Percentiles rank a stretch among this genome's conserved stretches.
Conservation (phyloP, 768 basidiomycete genomes). For the Dacryopinax spathularia region DNA sequence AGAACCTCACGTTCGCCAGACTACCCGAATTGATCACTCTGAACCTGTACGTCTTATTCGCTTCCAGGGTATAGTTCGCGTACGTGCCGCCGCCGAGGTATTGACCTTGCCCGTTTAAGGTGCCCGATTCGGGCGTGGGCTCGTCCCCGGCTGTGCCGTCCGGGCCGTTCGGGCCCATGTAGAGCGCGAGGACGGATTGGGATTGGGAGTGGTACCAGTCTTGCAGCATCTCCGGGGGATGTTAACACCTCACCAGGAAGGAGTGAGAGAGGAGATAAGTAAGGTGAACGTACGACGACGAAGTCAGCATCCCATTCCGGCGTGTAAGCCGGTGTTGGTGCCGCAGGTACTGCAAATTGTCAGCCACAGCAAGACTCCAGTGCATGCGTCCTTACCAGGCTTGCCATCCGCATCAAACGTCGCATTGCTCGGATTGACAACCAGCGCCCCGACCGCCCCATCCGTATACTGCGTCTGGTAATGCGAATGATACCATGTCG, state of each 20-base stretch:
- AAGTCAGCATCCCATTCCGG: constrained; percentile 1
- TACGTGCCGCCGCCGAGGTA: not conserved
- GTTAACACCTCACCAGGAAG: too few relatives aligned
- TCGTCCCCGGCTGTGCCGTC: constrained; percentile 12
- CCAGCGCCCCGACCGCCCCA: constrained; percentile 10
- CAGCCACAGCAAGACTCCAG: not conserved
- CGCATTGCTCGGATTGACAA: constrained; percentile 10
- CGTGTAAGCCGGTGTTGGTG: not conserved
- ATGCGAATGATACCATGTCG: constrained; percentile 10
- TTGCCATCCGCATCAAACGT: not conserved
- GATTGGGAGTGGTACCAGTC: constrained; percentile 8
- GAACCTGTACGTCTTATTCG: constrained; percentile 8
- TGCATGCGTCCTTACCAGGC: too few relatives aligned
- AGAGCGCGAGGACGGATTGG: not conserved
- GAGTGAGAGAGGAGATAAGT: not conserved
- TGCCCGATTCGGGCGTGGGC: constrained; percentile 6
- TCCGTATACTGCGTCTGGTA: constrained; percentile 8
- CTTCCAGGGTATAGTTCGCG: constrained; percentile 1
- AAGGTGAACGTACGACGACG: not conserved
- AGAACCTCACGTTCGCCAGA: constrained; percentile 8
- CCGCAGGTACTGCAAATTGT: not conserved
- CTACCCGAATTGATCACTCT: constrained; percentile 12
- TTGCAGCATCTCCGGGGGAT: not conserved
- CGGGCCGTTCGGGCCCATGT: constrained; percentile 4
- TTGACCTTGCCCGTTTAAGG: constrained; percentile 10